phyloP scores from a whole-genome alignment of 805 yeast species.

The Komagataella pastoris region DNA sequence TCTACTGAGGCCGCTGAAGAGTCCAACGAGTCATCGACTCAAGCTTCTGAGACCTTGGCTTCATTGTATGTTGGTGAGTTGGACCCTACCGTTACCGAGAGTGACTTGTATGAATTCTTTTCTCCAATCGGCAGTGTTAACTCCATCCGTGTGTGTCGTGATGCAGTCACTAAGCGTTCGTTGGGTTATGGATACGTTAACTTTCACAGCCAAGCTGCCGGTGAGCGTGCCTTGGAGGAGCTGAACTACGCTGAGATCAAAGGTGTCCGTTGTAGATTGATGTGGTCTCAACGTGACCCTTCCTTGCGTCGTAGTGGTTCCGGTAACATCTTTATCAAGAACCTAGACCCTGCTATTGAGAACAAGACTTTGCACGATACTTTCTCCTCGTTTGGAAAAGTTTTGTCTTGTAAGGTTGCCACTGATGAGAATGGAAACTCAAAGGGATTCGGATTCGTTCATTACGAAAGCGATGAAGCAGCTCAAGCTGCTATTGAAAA shows the following conservation, averaged over 20 bases:
- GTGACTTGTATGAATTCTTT: slow-evolving; percentile 86
- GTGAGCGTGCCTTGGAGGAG: slow-evolving; percentile 88
- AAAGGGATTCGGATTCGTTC: slow-evolving; percentile 95
- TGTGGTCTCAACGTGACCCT: slow-evolving; percentile 99
- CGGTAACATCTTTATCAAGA: slow-evolving; percentile 96
- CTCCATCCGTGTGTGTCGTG: slow-evolving; percentile 97
- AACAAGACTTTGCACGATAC: slow-evolving; percentile 98
- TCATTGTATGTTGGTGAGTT: slow-evolving; percentile 97
- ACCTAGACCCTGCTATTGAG: slow-evolving; percentile 95
- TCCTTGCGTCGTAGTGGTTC: slow-evolving; percentile 87
- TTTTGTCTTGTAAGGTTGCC: slow-evolving; percentile 94
- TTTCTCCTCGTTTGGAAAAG: slow-evolving; percentile 91
- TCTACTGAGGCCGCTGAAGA: slow-evolving; percentile 19
- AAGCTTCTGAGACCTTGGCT: slow-evolving; percentile 49
- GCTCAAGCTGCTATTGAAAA: slow-evolving; percentile 93
- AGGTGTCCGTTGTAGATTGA: slow-evolving; percentile 96
- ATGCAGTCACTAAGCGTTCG: slow-evolving; percentile 91
- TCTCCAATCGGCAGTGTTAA: slow-evolving; percentile 92
- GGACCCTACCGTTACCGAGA: slow-evolving; percentile 86
- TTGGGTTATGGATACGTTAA: slow-evolving; percentile 98
- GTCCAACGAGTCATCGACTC: slow-evolving; percentile 20
- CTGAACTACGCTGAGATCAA: slow-evolving; percentile 89
- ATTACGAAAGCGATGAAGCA: slow-evolving; percentile 84
- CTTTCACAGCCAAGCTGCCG: slow-evolving; percentile 81
- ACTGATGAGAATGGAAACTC: slow-evolving; percentile 85